These are phyloP conservation scores for Fusarium citri DNA, from an alignment of 2,329 filamentous ascomycete genomes.

Conservation along the genomic window DNA sequence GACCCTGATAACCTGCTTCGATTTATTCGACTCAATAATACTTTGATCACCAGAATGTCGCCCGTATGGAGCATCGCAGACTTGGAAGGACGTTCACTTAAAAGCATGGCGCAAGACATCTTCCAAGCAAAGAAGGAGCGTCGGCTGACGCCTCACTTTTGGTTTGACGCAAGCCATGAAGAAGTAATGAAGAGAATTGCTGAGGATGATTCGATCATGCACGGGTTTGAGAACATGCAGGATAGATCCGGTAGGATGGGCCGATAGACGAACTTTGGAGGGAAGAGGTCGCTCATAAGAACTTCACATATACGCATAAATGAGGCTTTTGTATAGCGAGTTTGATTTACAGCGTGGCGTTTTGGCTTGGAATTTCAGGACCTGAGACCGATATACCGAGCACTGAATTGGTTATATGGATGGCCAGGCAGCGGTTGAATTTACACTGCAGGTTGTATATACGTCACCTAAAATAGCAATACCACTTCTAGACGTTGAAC, in stretches of 20 bases:
- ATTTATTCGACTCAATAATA: slow-evolving; percentile 82
- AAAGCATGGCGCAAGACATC: slow-evolving; percentile 82
- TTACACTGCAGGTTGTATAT: neutral
- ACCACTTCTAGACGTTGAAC: neutral
- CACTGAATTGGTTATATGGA: neutral
- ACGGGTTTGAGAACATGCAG: slow-evolving; percentile 61
- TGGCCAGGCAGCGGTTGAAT: neutral
- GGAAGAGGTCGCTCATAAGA: neutral
- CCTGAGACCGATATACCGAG: neutral
- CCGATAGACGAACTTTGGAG: neutral
- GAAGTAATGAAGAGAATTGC: slow-evolving; percentile 67
- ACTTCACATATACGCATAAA: neutral
- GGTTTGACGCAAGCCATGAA: slow-evolving; percentile 66
- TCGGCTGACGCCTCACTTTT: slow-evolving; percentile 64
- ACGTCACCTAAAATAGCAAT: neutral
- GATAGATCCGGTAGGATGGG: slow-evolving; percentile 35
- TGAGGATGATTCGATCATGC: slow-evolving; percentile 69
- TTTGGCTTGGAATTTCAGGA: neutral
- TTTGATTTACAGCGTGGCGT: neutral
- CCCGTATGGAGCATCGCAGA: slow-evolving; percentile 79
- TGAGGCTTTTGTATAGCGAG: neutral
- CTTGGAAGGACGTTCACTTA: slow-evolving; percentile 77
- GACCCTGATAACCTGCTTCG: slow-evolving; percentile 77
- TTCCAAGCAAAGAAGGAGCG: slow-evolving; percentile 69
- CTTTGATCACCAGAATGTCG: slow-evolving; percentile 76